These are phyloP conservation scores for Plectosphaerella sp. DNA, from an alignment of 2,329 filamentous ascomycete genomes.

Conservation along the genomic window DNA sequence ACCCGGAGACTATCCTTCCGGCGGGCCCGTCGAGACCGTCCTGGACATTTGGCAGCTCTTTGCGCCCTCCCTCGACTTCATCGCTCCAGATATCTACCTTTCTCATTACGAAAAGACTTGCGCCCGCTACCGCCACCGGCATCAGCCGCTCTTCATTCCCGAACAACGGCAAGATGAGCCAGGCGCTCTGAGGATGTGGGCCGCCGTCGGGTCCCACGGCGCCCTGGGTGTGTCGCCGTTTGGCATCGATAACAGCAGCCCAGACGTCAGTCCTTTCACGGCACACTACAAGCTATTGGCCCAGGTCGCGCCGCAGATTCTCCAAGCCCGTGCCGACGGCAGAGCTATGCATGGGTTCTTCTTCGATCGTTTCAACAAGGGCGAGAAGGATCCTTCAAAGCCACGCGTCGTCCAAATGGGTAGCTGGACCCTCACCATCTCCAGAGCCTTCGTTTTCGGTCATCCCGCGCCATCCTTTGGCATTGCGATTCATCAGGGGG, in stretches of 20 bases:
- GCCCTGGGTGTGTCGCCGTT: background rate
- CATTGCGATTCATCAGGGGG: background rate
- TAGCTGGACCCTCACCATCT: background rate
- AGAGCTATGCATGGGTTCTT: background rate
- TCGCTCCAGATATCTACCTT: background rate
- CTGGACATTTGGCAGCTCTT: background rate
- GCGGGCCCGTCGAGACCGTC: background rate
- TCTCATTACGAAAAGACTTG: background rate
- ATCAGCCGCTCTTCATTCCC: background rate
- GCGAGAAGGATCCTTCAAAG: background rate
- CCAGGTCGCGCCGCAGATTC: background rate
- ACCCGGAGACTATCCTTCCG: background rate
- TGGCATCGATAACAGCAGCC: background rate
- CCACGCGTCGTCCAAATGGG: background rate
- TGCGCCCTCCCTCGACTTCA: background rate
- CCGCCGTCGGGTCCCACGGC: background rate
- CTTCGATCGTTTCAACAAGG: background rate
- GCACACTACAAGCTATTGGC: background rate
- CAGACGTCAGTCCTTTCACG: constrained; percentile 20
- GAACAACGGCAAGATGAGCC: background rate
- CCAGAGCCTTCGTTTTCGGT: background rate
- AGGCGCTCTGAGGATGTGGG: background rate
- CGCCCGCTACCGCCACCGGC: background rate
- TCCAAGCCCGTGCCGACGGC: background rate
- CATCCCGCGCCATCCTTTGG: background rate